Percentiles rank a stretch among this genome's conserved stretches.
Evolutionary conservation across 2,329 filamentous ascomycete species (phyloP).

Genomic region (Boeremia lycopersici): DNA sequence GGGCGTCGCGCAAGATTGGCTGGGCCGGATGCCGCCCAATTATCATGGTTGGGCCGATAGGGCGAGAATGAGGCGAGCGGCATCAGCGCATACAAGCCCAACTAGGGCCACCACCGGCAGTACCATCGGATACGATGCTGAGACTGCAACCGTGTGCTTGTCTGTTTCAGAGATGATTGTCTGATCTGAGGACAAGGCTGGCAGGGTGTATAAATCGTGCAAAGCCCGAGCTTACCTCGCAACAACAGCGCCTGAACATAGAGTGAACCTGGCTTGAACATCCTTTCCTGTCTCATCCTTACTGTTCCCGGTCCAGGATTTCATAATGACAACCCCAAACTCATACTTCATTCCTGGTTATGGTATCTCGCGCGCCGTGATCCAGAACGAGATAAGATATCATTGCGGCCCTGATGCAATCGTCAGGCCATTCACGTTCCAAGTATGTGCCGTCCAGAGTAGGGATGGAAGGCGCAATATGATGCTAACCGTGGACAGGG

Average conservation of each 20-base stretch:
- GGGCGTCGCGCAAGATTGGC: slow-evolving; percentile 23
- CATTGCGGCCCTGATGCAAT: slow-evolving; percentile 52
- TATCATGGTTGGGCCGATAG: slow-evolving; percentile 34
- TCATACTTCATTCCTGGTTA: slow-evolving; percentile 52
- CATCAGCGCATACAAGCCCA: slow-evolving; percentile 36
- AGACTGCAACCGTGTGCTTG: slow-evolving; percentile 10
- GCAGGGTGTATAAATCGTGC: slow-evolving; percentile 29
- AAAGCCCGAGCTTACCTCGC: slow-evolving; percentile 26
- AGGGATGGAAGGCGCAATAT: too few relatives aligned
- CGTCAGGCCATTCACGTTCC: slow-evolving; percentile 50
- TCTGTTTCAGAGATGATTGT: slow-evolving; percentile 19
- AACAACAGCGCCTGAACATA: slow-evolving; percentile 18
- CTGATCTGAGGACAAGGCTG: slow-evolving; percentile 13
- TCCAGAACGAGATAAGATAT: slow-evolving; percentile 52
- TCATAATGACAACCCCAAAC: slow-evolving; percentile 39
- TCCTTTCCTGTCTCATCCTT: slow-evolving; percentile 8
- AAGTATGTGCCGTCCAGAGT: slow-evolving; percentile 30
- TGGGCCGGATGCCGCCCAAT: slow-evolving; percentile 32
- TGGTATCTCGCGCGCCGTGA: slow-evolving; percentile 52
- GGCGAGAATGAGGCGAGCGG: slow-evolving; percentile 40
- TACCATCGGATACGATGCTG: slow-evolving; percentile 4
- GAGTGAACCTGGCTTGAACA: slow-evolving; percentile 17
- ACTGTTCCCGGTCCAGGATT: neutral
- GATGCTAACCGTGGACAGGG: slow-evolving; percentile 40
- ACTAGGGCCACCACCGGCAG: slow-evolving; percentile 21